A percentile compares a stretch with the other conserved stretches of the same genome.
Evolutionary conservation across 495 filamentous ascomycete species (phyloP).

Genomic region (Penicillium lagena): DNA sequence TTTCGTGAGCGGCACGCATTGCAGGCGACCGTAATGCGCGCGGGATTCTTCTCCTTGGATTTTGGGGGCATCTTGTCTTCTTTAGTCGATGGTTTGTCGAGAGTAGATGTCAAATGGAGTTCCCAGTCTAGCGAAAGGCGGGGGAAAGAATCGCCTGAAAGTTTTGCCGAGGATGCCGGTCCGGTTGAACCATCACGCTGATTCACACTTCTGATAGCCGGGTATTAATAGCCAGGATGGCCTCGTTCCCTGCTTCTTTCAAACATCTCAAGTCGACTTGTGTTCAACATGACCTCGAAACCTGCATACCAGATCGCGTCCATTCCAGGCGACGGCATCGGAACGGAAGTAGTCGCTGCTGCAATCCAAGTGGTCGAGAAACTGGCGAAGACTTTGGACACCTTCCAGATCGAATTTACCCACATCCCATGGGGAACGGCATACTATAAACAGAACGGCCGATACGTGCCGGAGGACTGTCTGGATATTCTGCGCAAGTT

Average conservation of each 20-base stretch:
- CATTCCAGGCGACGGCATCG: conserved; percentile 39
- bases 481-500: conserved; percentile 30
- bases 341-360: conserved; percentile 32
- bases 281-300: conserved; percentile 2
- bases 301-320: conserved; percentile 28
- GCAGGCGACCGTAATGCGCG: conserved; percentile 31
- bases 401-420: conserved; percentile 31
- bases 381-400: conserved; percentile 20
- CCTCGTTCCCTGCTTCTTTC: background rate
- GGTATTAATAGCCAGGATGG: background rate
- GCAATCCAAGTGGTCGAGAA: conserved; percentile 28
- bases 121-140: background rate
- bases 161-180: conserved; percentile 12
- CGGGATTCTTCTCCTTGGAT: conserved; percentile 12
- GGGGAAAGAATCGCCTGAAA: conserved; percentile 16
- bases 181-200: too few species aligned
- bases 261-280: background rate
- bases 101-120: background rate
- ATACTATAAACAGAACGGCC: conserved; percentile 34
- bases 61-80: conserved; percentile 5
- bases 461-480: conserved; percentile 34
- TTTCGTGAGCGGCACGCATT: conserved; percentile 32
- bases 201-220: too few species aligned
- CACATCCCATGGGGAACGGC: conserved; percentile 35
- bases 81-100: background rate